These are phyloP conservation scores for Boletus insuetus DNA, from an alignment of 768 basidiomycete genomes.

Conservation along the genomic window DNA sequence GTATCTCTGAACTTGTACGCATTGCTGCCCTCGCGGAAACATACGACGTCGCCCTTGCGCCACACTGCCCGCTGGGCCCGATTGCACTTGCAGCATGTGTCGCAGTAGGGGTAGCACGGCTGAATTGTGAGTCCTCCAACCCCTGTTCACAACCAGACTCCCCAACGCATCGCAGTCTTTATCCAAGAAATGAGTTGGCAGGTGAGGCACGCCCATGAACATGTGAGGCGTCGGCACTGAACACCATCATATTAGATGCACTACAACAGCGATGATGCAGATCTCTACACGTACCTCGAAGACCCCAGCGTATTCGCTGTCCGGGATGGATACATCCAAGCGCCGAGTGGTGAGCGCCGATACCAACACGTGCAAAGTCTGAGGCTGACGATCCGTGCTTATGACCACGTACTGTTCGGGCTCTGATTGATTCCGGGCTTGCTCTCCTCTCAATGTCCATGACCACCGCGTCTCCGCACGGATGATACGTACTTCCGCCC, in stretches of 20 bases:
- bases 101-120: conserved; percentile 55
- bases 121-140: conserved; percentile 48
- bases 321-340: conserved; percentile 47
- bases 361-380: background rate
- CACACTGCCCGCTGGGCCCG: conserved; percentile 71
- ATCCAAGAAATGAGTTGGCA: conserved; percentile 70
- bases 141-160: background rate
- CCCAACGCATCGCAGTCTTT: conserved; percentile 33
- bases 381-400: background rate
- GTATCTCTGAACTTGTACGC: too few relatives aligned
- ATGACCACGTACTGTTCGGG: background rate
- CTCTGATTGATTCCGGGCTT: background rate
- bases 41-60: conserved; percentile 42
- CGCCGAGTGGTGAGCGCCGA: conserved; percentile 37
- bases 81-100: conserved; percentile 71
- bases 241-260: conserved; percentile 46
- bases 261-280: conserved; percentile 57
- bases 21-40: too few relatives aligned
- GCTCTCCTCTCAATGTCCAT: background rate
- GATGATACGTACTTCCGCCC: background rate
- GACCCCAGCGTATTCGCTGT: conserved; percentile 53
- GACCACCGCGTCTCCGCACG: background rate
- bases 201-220: conserved; percentile 27
- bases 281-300: conserved; percentile 58
- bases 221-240: background rate